Conservation (phyloP, 371 early-diverging fungal species). For the Actinomucor elegans region DNA sequence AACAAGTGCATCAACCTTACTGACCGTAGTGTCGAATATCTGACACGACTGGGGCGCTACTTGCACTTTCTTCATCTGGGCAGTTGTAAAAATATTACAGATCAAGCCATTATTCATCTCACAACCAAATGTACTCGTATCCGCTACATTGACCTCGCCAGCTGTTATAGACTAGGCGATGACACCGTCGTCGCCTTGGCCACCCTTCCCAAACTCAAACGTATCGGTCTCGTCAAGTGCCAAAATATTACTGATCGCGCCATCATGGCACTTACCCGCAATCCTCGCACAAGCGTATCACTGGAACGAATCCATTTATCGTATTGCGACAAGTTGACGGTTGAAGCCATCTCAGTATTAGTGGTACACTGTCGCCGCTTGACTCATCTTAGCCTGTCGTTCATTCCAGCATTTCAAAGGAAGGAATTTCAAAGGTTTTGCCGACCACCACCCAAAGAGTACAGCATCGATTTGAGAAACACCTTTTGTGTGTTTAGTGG, state of each 20-base stretch:
- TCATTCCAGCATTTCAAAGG: conserved; percentile 58
- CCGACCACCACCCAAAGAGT: conserved; percentile 58
- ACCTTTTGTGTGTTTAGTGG: conserved; percentile 70
- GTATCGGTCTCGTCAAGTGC: conserved; percentile 67
- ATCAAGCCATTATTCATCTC: conserved; percentile 48
- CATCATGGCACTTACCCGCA: conserved; percentile 53
- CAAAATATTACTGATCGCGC: conserved; percentile 59
- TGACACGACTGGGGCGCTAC: conserved; percentile 54
- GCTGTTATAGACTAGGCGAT: conserved; percentile 58
- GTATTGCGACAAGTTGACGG: conserved; percentile 55
- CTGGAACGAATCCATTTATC: conserved; percentile 66
- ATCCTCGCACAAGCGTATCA: conserved; percentile 48
- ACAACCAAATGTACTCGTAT: conserved; percentile 59
- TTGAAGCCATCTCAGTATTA: conserved; percentile 50
- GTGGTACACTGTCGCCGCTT: conserved; percentile 55
- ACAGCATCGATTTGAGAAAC: conserved; percentile 50
- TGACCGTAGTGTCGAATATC: conserved; percentile 49
- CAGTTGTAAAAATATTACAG: conserved; percentile 58
- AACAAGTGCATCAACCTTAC: conserved; percentile 62
- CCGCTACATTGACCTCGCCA: conserved; percentile 65
- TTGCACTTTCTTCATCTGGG: conserved; percentile 66
- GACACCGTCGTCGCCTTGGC: conserved; percentile 56
- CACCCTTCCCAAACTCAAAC: conserved; percentile 54
- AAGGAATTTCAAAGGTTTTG: conserved; percentile 60
- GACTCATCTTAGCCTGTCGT: conserved; percentile 63